Percentiles rank a stretch among this genome's conserved stretches.
These are phyloP conservation scores for Kurtzmaniella quercitrusa DNA, from an alignment of 1,139 yeast genomes.

Conservation along the genomic window DNA sequence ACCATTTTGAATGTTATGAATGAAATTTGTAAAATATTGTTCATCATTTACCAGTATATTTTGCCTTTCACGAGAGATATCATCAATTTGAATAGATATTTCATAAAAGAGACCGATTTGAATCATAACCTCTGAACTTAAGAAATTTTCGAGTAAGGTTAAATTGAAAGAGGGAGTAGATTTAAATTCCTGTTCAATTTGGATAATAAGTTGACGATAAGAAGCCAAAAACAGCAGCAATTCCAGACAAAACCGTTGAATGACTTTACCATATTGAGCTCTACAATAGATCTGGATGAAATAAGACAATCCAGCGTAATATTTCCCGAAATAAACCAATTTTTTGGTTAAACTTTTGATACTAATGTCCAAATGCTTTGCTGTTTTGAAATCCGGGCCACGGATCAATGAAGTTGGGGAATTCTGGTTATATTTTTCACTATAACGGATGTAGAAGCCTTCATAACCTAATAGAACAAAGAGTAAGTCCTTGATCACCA, in stretches of 20 bases:
- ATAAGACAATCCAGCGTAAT: constrained; percentile 49
- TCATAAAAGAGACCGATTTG: constrained; percentile 54
- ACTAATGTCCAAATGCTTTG: constrained; percentile 69
- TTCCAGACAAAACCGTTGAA: constrained; percentile 68
- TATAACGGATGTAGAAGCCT: constrained; percentile 71
- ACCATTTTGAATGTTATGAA: constrained; percentile 40
- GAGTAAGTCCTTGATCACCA: constrained; percentile 66
- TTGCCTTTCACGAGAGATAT: constrained; percentile 27
- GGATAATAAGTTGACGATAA: constrained; percentile 47
- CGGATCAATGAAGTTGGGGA: constrained; percentile 31
- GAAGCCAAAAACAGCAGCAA: constrained; percentile 45
- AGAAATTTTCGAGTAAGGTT: constrained; percentile 27
- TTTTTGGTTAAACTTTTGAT: constrained; percentile 68
- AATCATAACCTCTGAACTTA: constrained; percentile 27
- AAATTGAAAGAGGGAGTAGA: constrained; percentile 35
- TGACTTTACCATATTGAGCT: constrained; percentile 59
- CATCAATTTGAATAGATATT: constrained; percentile 44
- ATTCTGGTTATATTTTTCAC: constrained; percentile 53
- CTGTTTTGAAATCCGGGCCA: constrained; percentile 76
- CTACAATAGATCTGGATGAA: constrained; percentile 58
- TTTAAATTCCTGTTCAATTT: constrained; percentile 52
- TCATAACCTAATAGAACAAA: constrained; percentile 72
- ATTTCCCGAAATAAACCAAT: constrained; percentile 59
- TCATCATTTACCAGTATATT: constrained; percentile 14
- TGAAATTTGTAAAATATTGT: constrained; percentile 31